Conservation (phyloP, 75 land plant genomes). For the Cunninghamia lanceolata region DNA sequence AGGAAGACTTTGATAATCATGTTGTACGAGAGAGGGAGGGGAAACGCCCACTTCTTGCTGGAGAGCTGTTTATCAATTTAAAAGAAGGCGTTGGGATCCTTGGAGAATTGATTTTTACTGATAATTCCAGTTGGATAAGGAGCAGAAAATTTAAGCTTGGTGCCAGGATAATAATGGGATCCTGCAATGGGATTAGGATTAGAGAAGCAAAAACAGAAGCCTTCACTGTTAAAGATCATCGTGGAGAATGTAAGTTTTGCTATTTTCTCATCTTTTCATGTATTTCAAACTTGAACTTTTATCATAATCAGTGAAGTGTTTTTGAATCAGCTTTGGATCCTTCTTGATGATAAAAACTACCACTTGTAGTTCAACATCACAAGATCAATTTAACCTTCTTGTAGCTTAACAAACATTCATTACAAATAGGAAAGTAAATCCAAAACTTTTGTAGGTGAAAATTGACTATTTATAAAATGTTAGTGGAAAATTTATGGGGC, state of each 20-base stretch:
- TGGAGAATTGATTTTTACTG: conserved; percentile 65
- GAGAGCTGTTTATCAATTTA: conserved; percentile 52
- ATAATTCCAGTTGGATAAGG: conserved; percentile 88
- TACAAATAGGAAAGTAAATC: not conserved
- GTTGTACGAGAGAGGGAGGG: conserved; percentile 74
- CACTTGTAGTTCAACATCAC: not conserved
- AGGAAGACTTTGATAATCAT: conserved; percentile 54
- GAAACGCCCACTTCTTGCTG: conserved; percentile 53
- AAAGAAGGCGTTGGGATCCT: conserved; percentile 50
- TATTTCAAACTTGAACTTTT: not conserved
- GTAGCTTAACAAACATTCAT: not conserved
- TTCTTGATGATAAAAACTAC: not conserved
- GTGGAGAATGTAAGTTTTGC: conserved; percentile 75
- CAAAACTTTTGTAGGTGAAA: not conserved
- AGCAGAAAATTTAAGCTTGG: conserved; percentile 76
- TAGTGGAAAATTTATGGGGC: not conserved
- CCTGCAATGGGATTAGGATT: conserved; percentile 33
- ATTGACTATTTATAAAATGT: not conserved
- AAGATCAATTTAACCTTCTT: not conserved
- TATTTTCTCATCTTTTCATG: not conserved
- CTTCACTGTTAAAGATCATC: conserved; percentile 80
- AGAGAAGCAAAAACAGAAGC: conserved; percentile 66
- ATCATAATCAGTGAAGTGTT: not conserved
- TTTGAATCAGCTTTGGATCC: not conserved
- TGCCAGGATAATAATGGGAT: conserved; percentile 44